Percentiles rank a stretch among this genome's conserved stretches.
Evolutionary conservation across 2,329 filamentous ascomycete species (phyloP).

Genomic region (Ophiostoma sp.): DNA sequence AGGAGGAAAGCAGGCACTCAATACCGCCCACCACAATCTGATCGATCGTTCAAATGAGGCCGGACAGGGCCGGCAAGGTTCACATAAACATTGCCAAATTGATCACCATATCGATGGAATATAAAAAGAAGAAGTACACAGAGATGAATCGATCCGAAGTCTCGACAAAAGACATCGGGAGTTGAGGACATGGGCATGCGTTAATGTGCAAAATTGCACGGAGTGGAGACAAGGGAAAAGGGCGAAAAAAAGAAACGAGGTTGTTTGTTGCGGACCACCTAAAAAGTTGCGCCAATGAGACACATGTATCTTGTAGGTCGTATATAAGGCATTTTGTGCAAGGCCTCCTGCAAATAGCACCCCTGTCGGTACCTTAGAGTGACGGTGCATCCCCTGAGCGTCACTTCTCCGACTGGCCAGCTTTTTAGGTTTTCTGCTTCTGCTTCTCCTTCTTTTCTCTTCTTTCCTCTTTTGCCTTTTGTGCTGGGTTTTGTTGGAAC

Average conservation of each 20-base stretch:
- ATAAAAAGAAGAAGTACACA: neutral
- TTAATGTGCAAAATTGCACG: neutral
- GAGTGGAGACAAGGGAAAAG: neutral
- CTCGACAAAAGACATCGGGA: neutral
- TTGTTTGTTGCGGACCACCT: slow-evolving; percentile 20
- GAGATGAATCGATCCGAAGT: neutral
- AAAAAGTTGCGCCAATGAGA: slow-evolving; percentile 24
- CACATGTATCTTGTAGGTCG: slow-evolving; percentile 10
- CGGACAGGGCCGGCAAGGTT: neutral
- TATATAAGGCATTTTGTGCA: slow-evolving; percentile 16
- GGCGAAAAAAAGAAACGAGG: slow-evolving; percentile 24
- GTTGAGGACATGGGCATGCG: neutral
- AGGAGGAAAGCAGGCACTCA: neutral
- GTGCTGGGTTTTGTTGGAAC: neutral
- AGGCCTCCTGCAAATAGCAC: neutral
- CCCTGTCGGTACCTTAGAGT: slow-evolving; percentile 14
- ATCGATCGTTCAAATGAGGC: neutral
- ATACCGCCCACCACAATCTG: neutral
- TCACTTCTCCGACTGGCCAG: neutral
- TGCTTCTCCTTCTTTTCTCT: neutral
- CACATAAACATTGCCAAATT: neutral
- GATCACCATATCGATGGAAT: neutral
- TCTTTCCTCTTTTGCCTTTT: slow-evolving; percentile 10
- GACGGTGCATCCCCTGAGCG: neutral
- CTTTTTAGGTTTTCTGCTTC: slow-evolving; percentile 7